Evolutionary conservation across 768 basidiomycete species (phyloP).

Genomic region (Calocybe indica): DNA sequence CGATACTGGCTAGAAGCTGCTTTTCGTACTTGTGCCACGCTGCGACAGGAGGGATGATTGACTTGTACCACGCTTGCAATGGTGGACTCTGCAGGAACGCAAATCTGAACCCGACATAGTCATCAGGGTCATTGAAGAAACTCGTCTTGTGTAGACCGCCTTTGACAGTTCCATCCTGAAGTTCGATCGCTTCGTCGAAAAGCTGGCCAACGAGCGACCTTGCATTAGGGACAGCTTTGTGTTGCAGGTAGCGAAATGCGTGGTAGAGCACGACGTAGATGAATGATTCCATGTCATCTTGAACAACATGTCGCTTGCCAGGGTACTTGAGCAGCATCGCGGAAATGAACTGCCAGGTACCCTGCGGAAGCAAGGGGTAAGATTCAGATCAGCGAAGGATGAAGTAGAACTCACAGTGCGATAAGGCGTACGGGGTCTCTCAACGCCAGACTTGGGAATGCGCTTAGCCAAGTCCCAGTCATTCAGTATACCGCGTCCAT

Average conservation of each 20-base stretch:
- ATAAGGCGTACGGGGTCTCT: not conserved
- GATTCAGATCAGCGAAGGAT: not conserved
- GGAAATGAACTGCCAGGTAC: slow-evolving; percentile 12
- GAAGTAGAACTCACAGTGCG: slow-evolving; percentile 4
- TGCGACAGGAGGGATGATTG: too few relatives aligned
- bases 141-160: too few relatives aligned
- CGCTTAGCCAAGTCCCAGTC: slow-evolving; percentile 11
- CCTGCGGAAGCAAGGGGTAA: not conserved
- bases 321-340: not conserved
- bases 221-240: not conserved
- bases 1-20: too few relatives aligned
- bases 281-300: slow-evolving; percentile 11
- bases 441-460: not conserved
- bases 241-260: slow-evolving; percentile 5
- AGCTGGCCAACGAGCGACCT: not conserved
- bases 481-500: slow-evolving; percentile 7
- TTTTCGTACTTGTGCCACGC: too few relatives aligned
- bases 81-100: too few relatives aligned
- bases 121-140: too few relatives aligned
- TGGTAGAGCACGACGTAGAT: slow-evolving; percentile 5
- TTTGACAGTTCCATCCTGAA: too few relatives aligned
- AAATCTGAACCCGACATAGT: too few relatives aligned
- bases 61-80: too few relatives aligned
- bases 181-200: not conserved
- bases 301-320: not conserved